These are phyloP conservation scores for Scheffersomyces ergatensis DNA, from an alignment of 805 yeast species.

Conservation along the genomic window DNA sequence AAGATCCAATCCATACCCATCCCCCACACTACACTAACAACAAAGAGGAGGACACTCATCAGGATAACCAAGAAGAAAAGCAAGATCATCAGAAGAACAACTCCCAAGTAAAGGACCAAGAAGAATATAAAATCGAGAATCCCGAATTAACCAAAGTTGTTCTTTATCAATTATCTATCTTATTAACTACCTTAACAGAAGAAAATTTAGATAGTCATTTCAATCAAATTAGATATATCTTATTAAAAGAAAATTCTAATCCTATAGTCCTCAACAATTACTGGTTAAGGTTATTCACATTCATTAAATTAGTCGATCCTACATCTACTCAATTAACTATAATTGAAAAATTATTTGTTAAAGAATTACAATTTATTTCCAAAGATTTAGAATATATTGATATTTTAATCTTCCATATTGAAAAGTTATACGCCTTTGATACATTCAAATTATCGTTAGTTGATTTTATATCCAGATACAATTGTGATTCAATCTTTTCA, in stretches of 20 bases:
- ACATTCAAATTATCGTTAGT: slow-evolving; percentile 4
- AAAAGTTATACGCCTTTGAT: slow-evolving; percentile 10
- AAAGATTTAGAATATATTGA: slow-evolving; percentile 23
- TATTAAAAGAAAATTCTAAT: slow-evolving; percentile 22
- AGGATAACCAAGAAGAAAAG: slow-evolving; percentile 8
- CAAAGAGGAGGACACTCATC: too few relatives aligned
- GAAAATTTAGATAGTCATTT: slow-evolving; percentile 38
- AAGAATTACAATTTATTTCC: slow-evolving; percentile 23
- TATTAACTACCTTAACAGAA: slow-evolving; percentile 43
- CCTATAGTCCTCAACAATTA: slow-evolving; percentile 16
- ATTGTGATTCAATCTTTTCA: slow-evolving; percentile 27
- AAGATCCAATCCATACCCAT: too few relatives aligned
- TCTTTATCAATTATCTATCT: slow-evolving; percentile 52
- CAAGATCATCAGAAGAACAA: slow-evolving; percentile 4
- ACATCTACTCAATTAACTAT: slow-evolving; percentile 11
- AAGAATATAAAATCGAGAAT: slow-evolving; percentile 8
- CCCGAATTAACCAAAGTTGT: slow-evolving; percentile 37
- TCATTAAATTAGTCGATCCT: slow-evolving; percentile 10
- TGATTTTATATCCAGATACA: slow-evolving; percentile 21
- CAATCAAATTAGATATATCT: slow-evolving; percentile 47
- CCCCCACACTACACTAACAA: slow-evolving; percentile 4
- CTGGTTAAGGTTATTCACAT: slow-evolving; percentile 16
- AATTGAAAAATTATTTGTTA: slow-evolving; percentile 23
- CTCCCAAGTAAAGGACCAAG: neutral
- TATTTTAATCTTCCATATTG: slow-evolving; percentile 17